Evolutionary conservation across 805 yeast species (phyloP).

Genomic region (Barnettozyma siamensis): DNA sequence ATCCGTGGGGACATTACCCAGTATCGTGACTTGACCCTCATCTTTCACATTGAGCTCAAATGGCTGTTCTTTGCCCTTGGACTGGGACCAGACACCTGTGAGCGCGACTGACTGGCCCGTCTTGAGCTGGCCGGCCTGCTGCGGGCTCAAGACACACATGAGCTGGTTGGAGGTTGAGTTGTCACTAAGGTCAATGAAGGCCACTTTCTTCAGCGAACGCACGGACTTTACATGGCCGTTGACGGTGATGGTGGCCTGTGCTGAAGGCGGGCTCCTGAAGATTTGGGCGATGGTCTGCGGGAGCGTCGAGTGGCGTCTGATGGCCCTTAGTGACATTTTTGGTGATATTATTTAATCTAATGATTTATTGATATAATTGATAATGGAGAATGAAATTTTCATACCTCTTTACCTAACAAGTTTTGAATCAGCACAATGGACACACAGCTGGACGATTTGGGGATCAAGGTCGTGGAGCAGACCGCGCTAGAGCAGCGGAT

Average conservation of each 20-base stretch:
- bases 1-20: constrained; percentile 56
- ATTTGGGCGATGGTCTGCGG: constrained; percentile 15
- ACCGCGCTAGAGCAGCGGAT: constrained; percentile 69
- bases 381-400: too few species aligned
- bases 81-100: constrained; percentile 38
- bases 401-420: too few species aligned
- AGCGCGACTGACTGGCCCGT: constrained; percentile 44
- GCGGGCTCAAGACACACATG: constrained; percentile 46
- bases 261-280: constrained; percentile 15
- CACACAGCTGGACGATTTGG: constrained; percentile 27
- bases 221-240: constrained; percentile 75
- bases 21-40: constrained; percentile 32
- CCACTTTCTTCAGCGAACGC: constrained; percentile 66
- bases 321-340: too few species aligned
- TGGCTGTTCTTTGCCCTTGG: constrained; percentile 47
- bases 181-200: constrained; percentile 76
- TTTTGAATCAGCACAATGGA: too few species aligned
- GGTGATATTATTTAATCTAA: too few species aligned
- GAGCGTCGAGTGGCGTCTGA: neutral
- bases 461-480: constrained; percentile 69
- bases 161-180: constrained; percentile 58
- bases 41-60: constrained; percentile 39
- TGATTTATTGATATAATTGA: too few species aligned
- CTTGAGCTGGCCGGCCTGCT: constrained; percentile 26
- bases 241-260: constrained; percentile 37